phyloP scores from a whole-genome alignment of 441 rosid species.

The Pelargonium cotyledonis region DNA sequence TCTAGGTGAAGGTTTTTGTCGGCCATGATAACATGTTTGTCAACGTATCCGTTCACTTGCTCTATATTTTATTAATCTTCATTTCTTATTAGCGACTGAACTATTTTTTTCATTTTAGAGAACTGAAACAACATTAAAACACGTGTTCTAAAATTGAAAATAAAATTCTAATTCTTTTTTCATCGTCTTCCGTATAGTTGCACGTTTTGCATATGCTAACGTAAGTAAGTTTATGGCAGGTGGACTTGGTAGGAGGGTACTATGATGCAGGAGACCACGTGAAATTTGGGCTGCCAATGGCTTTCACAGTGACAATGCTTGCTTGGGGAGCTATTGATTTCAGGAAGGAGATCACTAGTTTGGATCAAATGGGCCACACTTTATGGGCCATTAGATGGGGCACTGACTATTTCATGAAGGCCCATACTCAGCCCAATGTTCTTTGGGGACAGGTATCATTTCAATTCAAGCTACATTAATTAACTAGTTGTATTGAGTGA shows the following conservation, averaged over 20 bases:
- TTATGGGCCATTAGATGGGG: conserved; percentile 71
- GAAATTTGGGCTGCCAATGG: conserved; percentile 90
- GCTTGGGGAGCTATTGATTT: conserved; percentile 74
- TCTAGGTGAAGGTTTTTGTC: too few relatives aligned
- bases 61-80: too few relatives aligned
- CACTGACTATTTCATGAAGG: conserved; percentile 74
- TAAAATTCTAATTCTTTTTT: too few relatives aligned
- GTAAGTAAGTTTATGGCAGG: conserved; percentile 27
- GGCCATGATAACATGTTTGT: too few relatives aligned
- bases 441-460: conserved; percentile 61
- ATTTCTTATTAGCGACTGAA: too few relatives aligned
- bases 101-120: too few relatives aligned
- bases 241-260: conserved; percentile 79
- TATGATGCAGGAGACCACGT: conserved; percentile 94
- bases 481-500: too few relatives aligned
- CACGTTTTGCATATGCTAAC: too few relatives aligned
- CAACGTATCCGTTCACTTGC: too few relatives aligned
- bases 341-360: conserved; percentile 43
- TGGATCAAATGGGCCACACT: conserved; percentile 56
- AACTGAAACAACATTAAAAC: too few relatives aligned
- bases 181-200: not conserved
- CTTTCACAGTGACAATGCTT: conserved; percentile 65
- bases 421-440: conserved; percentile 60
- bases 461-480: too few relatives aligned
- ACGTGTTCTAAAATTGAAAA: not conserved